These are phyloP conservation scores for Candida palmyrensis DNA, from an alignment of 805 yeast species.

Conservation along the genomic window DNA sequence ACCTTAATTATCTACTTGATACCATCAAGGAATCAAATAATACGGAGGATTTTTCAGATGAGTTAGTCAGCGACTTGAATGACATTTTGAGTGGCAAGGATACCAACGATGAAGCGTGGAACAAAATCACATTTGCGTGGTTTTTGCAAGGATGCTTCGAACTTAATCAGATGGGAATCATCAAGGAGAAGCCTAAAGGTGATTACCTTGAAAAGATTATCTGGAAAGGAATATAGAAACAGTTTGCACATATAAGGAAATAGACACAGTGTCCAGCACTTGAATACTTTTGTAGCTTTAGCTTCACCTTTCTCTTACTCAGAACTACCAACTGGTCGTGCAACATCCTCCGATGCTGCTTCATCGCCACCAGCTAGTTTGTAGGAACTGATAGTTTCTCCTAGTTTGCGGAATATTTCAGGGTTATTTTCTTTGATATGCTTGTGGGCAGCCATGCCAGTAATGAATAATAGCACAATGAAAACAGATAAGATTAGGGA, in stretches of 20 bases:
- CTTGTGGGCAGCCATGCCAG: conserved; percentile 24
- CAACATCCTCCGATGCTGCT: not conserved
- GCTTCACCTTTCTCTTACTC: too few relatives aligned
- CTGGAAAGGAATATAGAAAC: conserved; percentile 59
- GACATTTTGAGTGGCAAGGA: conserved; percentile 14
- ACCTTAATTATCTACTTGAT: conserved; percentile 7
- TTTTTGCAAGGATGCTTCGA: conserved; percentile 73
- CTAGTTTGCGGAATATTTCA: conserved; percentile 3
- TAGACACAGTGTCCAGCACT: too few relatives aligned
- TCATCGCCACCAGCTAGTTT: not conserved
- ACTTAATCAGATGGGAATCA: conserved; percentile 61
- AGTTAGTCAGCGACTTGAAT: conserved; percentile 10
- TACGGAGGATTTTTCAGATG: conserved; percentile 1
- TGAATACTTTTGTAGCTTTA: too few relatives aligned
- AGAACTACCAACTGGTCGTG: too few relatives aligned
- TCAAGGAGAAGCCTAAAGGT: conserved; percentile 58
- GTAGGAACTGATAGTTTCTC: conserved; percentile 1
- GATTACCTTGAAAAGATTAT: conserved; percentile 65
- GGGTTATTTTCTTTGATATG: conserved; percentile 12
- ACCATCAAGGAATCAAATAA: conserved; percentile 10
- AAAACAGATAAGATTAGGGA: conserved; percentile 18
- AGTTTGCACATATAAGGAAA: too few relatives aligned
- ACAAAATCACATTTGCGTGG: conserved; percentile 59
- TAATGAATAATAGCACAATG: conserved; percentile 18
- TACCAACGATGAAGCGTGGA: conserved; percentile 47